These are phyloP conservation scores for Geranium brycei DNA, from an alignment of 345 rosid genomes.

Conservation along the genomic window DNA sequence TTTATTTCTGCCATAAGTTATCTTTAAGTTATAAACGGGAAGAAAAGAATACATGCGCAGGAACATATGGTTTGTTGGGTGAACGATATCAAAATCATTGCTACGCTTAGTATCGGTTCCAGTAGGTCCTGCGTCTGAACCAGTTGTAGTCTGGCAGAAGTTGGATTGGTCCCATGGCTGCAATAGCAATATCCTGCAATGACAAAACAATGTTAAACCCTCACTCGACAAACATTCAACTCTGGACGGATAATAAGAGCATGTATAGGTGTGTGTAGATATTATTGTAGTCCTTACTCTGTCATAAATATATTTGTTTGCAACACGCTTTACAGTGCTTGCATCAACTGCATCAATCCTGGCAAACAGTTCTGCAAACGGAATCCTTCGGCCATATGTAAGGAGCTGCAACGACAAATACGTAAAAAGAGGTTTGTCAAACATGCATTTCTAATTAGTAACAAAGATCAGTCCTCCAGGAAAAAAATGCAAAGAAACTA, in stretches of 20 bases:
- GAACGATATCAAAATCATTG: too few species aligned
- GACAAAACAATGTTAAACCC: background rate
- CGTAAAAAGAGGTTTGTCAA: background rate
- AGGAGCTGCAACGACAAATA: constrained; percentile 47
- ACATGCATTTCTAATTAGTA: background rate
- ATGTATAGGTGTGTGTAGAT: background rate
- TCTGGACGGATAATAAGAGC: background rate
- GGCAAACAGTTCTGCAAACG: constrained; percentile 75
- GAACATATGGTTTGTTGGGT: too few species aligned
- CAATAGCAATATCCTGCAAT: constrained; percentile 80
- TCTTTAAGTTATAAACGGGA: background rate
- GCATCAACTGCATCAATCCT: constrained; percentile 91
- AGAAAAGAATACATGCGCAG: background rate
- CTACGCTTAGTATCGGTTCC: constrained; percentile 63
- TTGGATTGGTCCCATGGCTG: constrained; percentile 92
- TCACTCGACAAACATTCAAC: background rate
- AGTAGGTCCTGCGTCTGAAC: constrained; percentile 98
- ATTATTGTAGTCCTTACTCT: constrained; percentile 34
- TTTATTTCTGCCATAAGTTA: background rate
- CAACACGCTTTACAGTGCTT: constrained; percentile 75
- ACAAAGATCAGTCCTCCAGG: background rate
- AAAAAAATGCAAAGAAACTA: too few species aligned
- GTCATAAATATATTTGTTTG: constrained; percentile 75
- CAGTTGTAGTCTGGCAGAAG: constrained; percentile 85
- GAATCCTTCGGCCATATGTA: constrained; percentile 91